These are phyloP conservation scores for Biscogniauxia sp. DNA, from an alignment of 2,329 filamentous ascomycete species.

Conservation along the genomic window DNA sequence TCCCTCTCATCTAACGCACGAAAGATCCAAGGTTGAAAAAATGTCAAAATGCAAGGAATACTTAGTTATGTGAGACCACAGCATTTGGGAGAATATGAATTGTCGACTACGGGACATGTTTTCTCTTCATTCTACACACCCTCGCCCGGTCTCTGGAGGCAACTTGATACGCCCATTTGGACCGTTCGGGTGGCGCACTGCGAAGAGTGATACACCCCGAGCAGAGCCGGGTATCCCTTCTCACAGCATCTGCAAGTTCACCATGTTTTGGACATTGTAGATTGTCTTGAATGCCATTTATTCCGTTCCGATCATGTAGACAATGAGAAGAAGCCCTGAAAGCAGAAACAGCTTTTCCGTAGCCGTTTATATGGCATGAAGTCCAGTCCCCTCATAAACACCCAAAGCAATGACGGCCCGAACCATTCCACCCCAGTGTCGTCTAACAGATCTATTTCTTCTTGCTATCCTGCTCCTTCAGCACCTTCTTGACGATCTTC, in stretches of 20 bases:
- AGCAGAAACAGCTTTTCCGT: slow-evolving; percentile 31
- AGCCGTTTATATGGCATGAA: slow-evolving; percentile 32
- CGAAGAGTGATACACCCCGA: not conserved
- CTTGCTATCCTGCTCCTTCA: slow-evolving; percentile 88
- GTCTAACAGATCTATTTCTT: slow-evolving; percentile 59
- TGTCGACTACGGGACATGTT: not conserved
- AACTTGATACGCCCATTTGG: too few species aligned
- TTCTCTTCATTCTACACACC: not conserved
- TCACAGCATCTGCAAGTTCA: not conserved
- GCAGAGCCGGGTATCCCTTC: not conserved
- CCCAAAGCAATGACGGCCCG: slow-evolving; percentile 35
- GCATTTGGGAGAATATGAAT: not conserved
- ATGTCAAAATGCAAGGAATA: not conserved
- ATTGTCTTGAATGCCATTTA: slow-evolving; percentile 30
- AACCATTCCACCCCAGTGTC: slow-evolving; percentile 32
- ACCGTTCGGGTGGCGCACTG: too few species aligned
- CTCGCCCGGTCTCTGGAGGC: not conserved
- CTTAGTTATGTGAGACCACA: not conserved
- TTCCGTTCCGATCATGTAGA: slow-evolving; percentile 36
- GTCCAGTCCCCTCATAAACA: slow-evolving; percentile 35
- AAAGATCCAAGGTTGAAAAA: too few species aligned
- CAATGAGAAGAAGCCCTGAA: slow-evolving; percentile 32
- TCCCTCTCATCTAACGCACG: too few species aligned
- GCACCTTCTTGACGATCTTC: slow-evolving; percentile 99
- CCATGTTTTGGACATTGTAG: not conserved